phyloP scores from a whole-genome alignment of 2,329 filamentous ascomycete genomes.

The Calonectria henricotiae region DNA sequence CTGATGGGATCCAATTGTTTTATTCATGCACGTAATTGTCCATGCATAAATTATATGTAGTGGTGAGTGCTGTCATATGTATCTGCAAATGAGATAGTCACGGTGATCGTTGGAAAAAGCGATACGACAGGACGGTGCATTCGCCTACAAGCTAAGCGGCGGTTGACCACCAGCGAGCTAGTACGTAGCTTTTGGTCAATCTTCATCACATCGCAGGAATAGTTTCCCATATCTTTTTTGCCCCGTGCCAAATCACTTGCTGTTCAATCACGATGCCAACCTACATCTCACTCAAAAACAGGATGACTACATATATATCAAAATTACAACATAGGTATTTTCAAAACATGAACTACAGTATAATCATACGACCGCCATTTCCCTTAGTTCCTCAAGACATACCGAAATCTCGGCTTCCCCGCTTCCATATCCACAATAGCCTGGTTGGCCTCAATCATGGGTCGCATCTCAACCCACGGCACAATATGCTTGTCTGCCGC shows the following conservation, averaged over 20 bases:
- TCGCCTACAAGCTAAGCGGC: neutral
- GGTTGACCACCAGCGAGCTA: too few relatives aligned
- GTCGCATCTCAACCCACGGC: constrained; percentile 70
- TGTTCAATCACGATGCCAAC: neutral
- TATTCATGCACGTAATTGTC: neutral
- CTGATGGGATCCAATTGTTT: neutral
- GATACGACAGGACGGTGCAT: neutral
- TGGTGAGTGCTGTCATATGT: too few relatives aligned
- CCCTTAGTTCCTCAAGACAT: constrained; percentile 60
- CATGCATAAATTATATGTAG: too few relatives aligned
- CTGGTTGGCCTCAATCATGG: constrained; percentile 71
- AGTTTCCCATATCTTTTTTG: neutral
- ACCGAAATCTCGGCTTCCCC: constrained; percentile 67
- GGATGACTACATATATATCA: neutral
- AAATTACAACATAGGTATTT: neutral
- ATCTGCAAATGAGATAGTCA: neutral
- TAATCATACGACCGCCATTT: neutral
- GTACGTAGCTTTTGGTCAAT: neutral
- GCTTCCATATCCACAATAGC: constrained; percentile 70
- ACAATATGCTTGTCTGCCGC: constrained; percentile 71
- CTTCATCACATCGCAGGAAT: neutral
- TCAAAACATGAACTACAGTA: neutral
- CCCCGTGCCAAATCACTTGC: neutral
- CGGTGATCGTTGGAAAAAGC: neutral
- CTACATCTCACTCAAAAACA: neutral